Evolutionary conservation across 164 flowering plant species (phyloP).

Genomic region (grape (Vitis vinifera)): DNA sequence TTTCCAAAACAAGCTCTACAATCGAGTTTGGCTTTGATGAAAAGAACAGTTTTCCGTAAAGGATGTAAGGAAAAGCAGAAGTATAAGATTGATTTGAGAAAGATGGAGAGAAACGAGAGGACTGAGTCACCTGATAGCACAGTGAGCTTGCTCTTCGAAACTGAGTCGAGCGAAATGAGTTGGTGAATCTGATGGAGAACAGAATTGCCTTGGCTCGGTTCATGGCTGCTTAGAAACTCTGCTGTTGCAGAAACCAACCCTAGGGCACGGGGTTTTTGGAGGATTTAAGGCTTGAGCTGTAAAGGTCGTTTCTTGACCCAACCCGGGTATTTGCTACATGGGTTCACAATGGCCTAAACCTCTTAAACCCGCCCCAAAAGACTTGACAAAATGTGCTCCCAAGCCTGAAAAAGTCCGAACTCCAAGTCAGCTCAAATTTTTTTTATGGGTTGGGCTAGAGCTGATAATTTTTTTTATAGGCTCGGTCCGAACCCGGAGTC

Average conservation of each 20-base stretch:
- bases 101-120: slow-evolving; percentile 21
- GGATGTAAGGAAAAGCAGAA: slow-evolving; percentile 13
- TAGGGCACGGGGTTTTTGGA: neutral
- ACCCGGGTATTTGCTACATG: neutral
- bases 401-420: too few relatives aligned
- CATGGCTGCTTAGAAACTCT: slow-evolving; percentile 36
- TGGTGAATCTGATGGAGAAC: slow-evolving; percentile 32
- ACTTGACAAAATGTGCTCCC: too few relatives aligned
- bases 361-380: too few relatives aligned
- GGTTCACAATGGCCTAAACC: too few relatives aligned
- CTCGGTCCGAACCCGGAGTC: too few relatives aligned
- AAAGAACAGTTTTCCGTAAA: slow-evolving; percentile 28
- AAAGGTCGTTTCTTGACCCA: neutral
- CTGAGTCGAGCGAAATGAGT: slow-evolving; percentile 33
- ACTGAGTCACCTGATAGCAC: slow-evolving; percentile 44
- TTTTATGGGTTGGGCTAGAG: too few relatives aligned
- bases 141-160: slow-evolving; percentile 20
- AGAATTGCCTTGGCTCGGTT: slow-evolving; percentile 39
- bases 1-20: slow-evolving; percentile 38
- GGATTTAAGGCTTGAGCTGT: slow-evolving; percentile 14
- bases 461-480: too few relatives aligned
- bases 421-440: too few relatives aligned
- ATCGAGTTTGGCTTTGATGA: slow-evolving; percentile 46
- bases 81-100: slow-evolving; percentile 11
- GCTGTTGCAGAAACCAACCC: neutral